These are phyloP conservation scores for Bjerkandera adusta DNA, from an alignment of 1,284 basidiomycete genomes.

Conservation along the genomic window DNA sequence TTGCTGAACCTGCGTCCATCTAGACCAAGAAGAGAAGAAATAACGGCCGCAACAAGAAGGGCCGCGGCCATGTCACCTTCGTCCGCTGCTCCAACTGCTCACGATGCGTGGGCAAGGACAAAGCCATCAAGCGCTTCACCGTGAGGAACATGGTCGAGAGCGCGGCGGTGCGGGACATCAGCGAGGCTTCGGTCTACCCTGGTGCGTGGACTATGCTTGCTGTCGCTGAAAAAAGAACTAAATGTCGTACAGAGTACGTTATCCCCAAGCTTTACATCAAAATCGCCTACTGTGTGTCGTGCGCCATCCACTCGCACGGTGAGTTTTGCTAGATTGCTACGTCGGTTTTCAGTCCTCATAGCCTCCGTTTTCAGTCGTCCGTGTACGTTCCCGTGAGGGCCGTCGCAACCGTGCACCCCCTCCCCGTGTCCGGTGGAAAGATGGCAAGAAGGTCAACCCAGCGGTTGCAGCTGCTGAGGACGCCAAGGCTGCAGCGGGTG, in stretches of 20 bases:
- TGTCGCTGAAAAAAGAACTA: constrained; percentile 98
- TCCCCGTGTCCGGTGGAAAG: constrained; percentile 95
- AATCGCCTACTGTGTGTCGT: constrained; percentile 98
- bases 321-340: constrained; percentile 27
- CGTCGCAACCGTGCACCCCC: constrained; percentile 96
- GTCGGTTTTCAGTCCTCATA: constrained; percentile 5
- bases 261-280: constrained; percentile 99
- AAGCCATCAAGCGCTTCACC: constrained; percentile 99
- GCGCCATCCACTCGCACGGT: constrained; percentile 99
- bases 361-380: constrained; percentile 66
- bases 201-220: constrained; percentile 89
- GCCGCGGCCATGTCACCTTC: constrained; percentile 93
- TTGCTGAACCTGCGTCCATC: constrained; percentile 11
- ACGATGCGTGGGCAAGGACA: constrained; percentile 93
- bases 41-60: constrained; percentile 97
- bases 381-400: constrained; percentile 91
- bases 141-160: constrained; percentile 99
- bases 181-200: constrained; percentile 92
- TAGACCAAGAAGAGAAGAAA: constrained; percentile 99
- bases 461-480: constrained; percentile 59
- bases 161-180: constrained; percentile 96
- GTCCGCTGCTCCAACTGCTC: constrained; percentile 99
- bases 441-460: constrained; percentile 92
- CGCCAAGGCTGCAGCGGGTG: constrained; percentile 36
- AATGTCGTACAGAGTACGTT: constrained; percentile 76